Percentiles rank a stretch among this genome's conserved stretches.
Evolutionary conservation across 352 stramenopile genomes (phyloP).

Genomic region (Blastocystis sp.): DNA sequence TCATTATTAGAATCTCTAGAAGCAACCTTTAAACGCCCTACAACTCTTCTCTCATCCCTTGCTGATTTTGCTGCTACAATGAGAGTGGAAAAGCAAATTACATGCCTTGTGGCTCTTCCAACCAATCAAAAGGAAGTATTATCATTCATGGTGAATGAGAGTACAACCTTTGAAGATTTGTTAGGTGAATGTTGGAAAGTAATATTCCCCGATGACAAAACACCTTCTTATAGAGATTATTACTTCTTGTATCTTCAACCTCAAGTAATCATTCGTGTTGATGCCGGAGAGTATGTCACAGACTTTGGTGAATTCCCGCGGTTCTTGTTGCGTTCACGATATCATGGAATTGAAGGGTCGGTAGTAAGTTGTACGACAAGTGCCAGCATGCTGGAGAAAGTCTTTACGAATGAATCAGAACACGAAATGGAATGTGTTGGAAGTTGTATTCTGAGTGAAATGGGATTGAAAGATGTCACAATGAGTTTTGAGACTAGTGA

Average conservation of each 20-base stretch:
- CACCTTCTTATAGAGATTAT: neutral
- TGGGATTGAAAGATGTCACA: neutral
- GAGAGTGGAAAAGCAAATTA: neutral
- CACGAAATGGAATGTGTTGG: neutral
- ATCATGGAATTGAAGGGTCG: constrained; percentile 24
- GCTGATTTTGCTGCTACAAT: too few species aligned
- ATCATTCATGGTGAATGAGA: neutral
- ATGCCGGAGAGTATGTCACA: neutral
- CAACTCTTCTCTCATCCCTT: too few species aligned
- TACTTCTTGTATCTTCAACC: constrained; percentile 20
- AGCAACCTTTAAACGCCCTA: too few species aligned
- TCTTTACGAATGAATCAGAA: neutral
- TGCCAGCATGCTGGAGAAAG: neutral
- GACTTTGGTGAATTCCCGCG: constrained; percentile 2
- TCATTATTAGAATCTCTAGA: too few species aligned
- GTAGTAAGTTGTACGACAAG: neutral
- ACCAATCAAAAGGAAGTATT: constrained; percentile 33
- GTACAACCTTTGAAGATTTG: constrained; percentile 24
- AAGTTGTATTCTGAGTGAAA: neutral
- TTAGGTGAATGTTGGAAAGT: neutral
- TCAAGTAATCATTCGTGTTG: neutral
- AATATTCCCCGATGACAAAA: neutral
- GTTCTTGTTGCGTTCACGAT: constrained; percentile 7
- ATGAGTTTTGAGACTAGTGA: neutral
- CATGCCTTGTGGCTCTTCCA: neutral